Conservation (phyloP, 306 rosid genomes). For the Abrus pulchellus region DNA sequence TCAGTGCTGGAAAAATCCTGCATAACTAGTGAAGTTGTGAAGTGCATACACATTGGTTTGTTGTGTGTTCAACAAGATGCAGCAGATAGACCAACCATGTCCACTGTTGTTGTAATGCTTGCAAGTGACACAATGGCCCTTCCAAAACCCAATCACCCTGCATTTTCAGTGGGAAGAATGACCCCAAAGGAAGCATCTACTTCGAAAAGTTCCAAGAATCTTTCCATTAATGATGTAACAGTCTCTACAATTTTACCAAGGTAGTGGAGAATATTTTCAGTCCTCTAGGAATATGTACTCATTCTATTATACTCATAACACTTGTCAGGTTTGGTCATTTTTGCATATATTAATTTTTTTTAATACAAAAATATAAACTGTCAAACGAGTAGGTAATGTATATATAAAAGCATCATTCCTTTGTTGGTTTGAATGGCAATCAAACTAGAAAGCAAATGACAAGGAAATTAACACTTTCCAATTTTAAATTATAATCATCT, state of each 20-base stretch:
- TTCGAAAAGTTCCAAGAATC: neutral
- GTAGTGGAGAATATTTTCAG: neutral
- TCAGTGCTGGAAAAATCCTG: constrained; percentile 23
- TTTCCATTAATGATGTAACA: constrained; percentile 19
- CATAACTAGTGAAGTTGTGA: constrained; percentile 29
- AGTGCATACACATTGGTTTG: constrained; percentile 53
- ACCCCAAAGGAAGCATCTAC: neutral
- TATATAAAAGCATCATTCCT: too few species aligned
- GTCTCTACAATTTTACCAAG: constrained; percentile 4
- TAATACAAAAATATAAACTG: too few species aligned
- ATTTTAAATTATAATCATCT: too few species aligned
- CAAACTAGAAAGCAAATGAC: too few species aligned
- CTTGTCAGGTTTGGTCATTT: too few species aligned
- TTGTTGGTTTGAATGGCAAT: too few species aligned
- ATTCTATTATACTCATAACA: too few species aligned
- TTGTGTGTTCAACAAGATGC: constrained; percentile 58
- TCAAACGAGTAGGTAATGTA: too few species aligned
- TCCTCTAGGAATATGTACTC: too few species aligned
- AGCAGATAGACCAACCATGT: constrained; percentile 56
- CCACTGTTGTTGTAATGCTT: constrained; percentile 46
- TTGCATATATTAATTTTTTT: too few species aligned
- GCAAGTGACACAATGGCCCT: constrained; percentile 43
- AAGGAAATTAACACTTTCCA: too few species aligned
- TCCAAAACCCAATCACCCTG: constrained; percentile 53
- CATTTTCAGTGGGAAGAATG: constrained; percentile 34